Evolutionary conservation across 2,329 filamentous ascomycete genomes (phyloP), one percentile per base, ranked within the genome.

Genomic region (Venturia effusa): DNA sequence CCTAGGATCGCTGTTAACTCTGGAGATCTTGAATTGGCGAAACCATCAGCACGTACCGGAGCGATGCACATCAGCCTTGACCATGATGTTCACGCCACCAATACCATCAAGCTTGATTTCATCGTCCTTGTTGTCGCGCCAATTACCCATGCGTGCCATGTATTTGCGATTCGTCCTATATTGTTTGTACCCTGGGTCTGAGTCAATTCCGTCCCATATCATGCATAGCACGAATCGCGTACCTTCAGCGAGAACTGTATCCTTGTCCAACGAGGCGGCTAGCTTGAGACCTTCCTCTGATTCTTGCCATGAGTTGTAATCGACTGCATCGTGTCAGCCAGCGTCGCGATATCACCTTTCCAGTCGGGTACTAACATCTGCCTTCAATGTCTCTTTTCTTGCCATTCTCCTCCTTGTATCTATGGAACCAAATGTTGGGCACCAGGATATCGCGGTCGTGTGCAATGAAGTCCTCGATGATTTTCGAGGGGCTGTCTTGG

Each of bases 251-350:
- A 99, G 81, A 65, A 99, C 82, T 27, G 89, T 81, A 70, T 97
- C 86, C 73, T 91, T 92, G 68, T 88, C 83, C 24, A 97, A 81
- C 62, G 79, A 84, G 6, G 83, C 79, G n/a, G 88, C 81, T 63
- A 97, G 82, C 71, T 87, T 88, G 65, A 88, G 84, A 59, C 84
- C 92, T 75, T 93, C 89, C 61, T 92, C 88, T 11, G 93, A 93
- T 78, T 99, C 94, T 70, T 96, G 84, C 94, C 94, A 99, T 1
- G 94, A 97, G 77, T 99, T 99, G 80, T 99, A 99, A 75, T 99
- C 94, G 73, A 97, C 90, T 94, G 66, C 41, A 40, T 15, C 30
- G 11, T 27, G 64, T 67, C 45, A 67, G 61, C 40, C 15, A 2
- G 3, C n/a, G 51, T n/a, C 30, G 27, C 15, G 10, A 39, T 32